Base-by-base conservation (phyloP, 257 asterid species). In the Perilla frutescens region DNA sequence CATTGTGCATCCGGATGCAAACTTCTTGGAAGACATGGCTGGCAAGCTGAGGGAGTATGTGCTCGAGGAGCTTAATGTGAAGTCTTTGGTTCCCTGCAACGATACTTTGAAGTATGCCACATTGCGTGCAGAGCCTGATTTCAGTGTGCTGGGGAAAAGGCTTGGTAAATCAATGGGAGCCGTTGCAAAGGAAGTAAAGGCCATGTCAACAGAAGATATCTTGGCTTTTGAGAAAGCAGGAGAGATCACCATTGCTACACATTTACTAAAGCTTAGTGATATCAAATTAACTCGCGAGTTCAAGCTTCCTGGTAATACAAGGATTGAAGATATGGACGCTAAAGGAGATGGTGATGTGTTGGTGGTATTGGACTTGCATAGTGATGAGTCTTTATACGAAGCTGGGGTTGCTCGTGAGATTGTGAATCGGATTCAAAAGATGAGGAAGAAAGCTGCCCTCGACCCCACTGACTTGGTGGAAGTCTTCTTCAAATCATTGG, bases 321-420 rank as follows among this genome's bases (percentile, higher is more conserved):
- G 80, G 44, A 85, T 76, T 29, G 91, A 92, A 65, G 99, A 92
- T 59, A 82, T 92, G 75, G 97, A 90, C 71, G 99, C 99, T 10
- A 95, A 91, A 64, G 97, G 97, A 45, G 99, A 95, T 73, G 99
- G 99, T 68, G 99, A 95, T 80, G 98, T 95, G 32, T 83, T 95
- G 86, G 98, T 92, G 76, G 77, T 95, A 36, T 75, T 95, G 82
- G 96, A 92, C 75, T 80, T 95, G 87, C 90, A 82, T 6, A 71
- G 77, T 3, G 98, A 90, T 43, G 96, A 90, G 9, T 90, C 98
- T 67, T 73, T 90, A 85, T 62, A 83, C 31, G 92, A 84, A 82
- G 96, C 94, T 66, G 97, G 99, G 41, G 84, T 89, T 74, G 97
- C 98, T 56, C 97, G 99, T 43, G 99, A 95, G 90, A 87, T 95